Evolutionary conservation across 177 flowering plant genomes (phyloP).

Genomic region (Tripterygium wilfordii): DNA sequence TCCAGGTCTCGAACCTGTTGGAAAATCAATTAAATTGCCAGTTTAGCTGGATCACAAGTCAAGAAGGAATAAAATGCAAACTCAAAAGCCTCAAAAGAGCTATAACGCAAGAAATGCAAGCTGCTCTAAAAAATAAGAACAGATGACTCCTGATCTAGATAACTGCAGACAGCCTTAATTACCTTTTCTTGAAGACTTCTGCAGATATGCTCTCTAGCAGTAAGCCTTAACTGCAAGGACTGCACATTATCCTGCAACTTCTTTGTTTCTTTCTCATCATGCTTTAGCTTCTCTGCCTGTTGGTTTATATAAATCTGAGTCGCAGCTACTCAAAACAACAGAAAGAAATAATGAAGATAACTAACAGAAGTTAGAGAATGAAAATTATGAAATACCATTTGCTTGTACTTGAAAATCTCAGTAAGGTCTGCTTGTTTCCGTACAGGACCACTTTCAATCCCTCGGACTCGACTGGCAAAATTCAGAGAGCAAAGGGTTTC

Average conservation of each 20-base stretch:
- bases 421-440: conserved; percentile 67
- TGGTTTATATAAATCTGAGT: not conserved
- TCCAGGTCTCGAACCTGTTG: conserved; percentile 77
- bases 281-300: conserved; percentile 85
- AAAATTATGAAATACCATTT: conserved; percentile 81
- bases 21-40: not conserved
- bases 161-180: conserved; percentile 1
- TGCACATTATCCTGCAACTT: conserved; percentile 74
- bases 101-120: too few relatives aligned
- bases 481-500: conserved; percentile 90
- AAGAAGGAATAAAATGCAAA: not conserved
- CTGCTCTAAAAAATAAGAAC: not conserved
- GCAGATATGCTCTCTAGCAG: conserved; percentile 74
- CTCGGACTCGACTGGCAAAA: conserved; percentile 84
- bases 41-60: not conserved
- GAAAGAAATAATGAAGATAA: too few relatives aligned
- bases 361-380: too few relatives aligned
- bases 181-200: conserved; percentile 86
- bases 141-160: not conserved
- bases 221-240: conserved; percentile 65
- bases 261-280: conserved; percentile 82
- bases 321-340: not conserved
- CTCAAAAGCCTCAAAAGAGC: not conserved
- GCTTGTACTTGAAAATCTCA: conserved; percentile 77
- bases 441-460: conserved; percentile 80